Evolutionary conservation across 352 stramenopile genomes (phyloP).

Genomic region (Globisporangium iwayamae): DNA sequence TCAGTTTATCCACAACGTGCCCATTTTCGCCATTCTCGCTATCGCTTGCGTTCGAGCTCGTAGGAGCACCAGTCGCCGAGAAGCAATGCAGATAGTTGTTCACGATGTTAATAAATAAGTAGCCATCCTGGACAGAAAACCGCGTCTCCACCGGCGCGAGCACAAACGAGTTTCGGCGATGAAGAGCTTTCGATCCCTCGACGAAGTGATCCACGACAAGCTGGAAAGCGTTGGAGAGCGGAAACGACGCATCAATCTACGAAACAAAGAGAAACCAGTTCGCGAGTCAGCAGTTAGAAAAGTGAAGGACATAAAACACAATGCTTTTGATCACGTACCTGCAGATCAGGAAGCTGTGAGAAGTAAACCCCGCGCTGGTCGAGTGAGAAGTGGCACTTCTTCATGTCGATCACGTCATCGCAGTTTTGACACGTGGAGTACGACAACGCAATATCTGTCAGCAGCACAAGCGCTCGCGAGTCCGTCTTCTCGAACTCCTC

Average conservation of each 20-base stretch:
- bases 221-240: constrained; percentile 77
- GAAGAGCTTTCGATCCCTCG: constrained; percentile 45
- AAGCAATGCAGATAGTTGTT: constrained; percentile 82
- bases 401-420: constrained; percentile 52
- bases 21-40: constrained; percentile 5
- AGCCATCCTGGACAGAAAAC: constrained; percentile 83
- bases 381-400: constrained; percentile 78
- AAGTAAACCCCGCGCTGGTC: constrained; percentile 84
- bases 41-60: not conserved
- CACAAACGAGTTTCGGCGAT: constrained; percentile 74
- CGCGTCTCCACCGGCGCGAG: constrained; percentile 77
- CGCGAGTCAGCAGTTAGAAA: not conserved
- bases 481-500: constrained; percentile 73
- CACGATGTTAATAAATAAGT: constrained; percentile 80
- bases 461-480: constrained; percentile 67
- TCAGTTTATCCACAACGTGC: constrained; percentile 2
- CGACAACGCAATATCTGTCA: constrained; percentile 60
- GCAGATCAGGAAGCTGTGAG: constrained; percentile 77
- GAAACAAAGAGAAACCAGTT: not conserved
- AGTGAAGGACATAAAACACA: not conserved
- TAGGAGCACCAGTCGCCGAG: constrained; percentile 18
- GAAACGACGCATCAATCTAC: constrained; percentile 83
- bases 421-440: constrained; percentile 68
- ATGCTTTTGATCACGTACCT: constrained; percentile 33
- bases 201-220: constrained; percentile 83